Percentiles rank a stretch among this genome's conserved stretches.
These are phyloP conservation scores for Candida ortonii DNA, from an alignment of 805 yeast genomes.

Conservation along the genomic window DNA sequence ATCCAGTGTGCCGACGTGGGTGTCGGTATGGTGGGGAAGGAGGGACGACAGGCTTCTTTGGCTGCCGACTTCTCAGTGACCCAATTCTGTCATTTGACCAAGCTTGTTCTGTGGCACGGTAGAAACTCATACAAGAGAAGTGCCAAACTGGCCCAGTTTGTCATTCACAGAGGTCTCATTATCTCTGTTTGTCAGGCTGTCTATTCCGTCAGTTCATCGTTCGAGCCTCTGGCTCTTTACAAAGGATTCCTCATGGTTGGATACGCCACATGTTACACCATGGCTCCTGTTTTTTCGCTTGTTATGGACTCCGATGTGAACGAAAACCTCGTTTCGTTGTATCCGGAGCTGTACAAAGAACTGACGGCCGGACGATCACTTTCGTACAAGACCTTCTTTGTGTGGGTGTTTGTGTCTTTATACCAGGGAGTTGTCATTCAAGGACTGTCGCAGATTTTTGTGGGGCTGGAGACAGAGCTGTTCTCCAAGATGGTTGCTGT, in stretches of 20 bases:
- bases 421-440: constrained; percentile 90
- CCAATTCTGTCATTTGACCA: constrained; percentile 85
- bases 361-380: constrained; percentile 83
- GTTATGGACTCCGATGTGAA: constrained; percentile 90
- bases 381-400: constrained; percentile 82
- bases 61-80: constrained; percentile 96
- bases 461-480: constrained; percentile 51
- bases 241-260: constrained; percentile 99
- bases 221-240: constrained; percentile 91
- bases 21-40: constrained; percentile 98
- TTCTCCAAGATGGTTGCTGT: constrained; percentile 82
- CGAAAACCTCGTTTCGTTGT: constrained; percentile 80
- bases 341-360: constrained; percentile 94
- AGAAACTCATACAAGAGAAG: constrained; percentile 94
- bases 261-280: constrained; percentile 93
- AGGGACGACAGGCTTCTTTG: constrained; percentile 94
- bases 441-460: constrained; percentile 71
- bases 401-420: constrained; percentile 87
- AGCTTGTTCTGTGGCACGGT: constrained; percentile 94
- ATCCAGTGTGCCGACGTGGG: constrained; percentile 99
- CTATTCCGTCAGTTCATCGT: constrained; percentile 77
- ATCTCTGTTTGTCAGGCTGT: constrained; percentile 95
- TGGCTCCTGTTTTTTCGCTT: constrained; percentile 96
- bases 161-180: constrained; percentile 92
- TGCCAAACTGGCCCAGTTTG: constrained; percentile 92